Conservation (phyloP, 208 protist species). For the Tritrichomonas musculus region DNA sequence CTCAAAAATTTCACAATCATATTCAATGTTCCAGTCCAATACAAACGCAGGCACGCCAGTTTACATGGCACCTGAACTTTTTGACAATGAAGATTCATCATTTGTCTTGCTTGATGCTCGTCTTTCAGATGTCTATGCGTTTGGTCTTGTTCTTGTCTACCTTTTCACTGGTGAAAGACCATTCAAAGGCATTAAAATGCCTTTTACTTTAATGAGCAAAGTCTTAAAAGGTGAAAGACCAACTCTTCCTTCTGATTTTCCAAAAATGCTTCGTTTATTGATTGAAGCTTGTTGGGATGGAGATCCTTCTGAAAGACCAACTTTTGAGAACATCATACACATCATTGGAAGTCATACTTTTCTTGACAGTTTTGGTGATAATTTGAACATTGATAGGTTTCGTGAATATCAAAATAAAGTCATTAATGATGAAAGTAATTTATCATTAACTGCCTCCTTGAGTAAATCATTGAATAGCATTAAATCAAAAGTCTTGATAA, state of each 20-base stretch:
- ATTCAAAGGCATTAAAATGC: neutral
- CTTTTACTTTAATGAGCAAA: neutral
- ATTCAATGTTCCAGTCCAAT: no score
- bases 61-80: constrained; percentile 31
- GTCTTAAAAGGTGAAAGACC: neutral
- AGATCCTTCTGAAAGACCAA: neutral
- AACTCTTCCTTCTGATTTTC: neutral
- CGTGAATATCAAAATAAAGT: no score
- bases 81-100: neutral
- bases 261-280: neutral
- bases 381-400: no score
- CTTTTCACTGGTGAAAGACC: constrained; percentile 48
- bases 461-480: no score
- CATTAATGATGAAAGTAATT: no score
- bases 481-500: no score
- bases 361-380: no score
- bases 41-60: neutral
- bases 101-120: constrained; percentile 44
- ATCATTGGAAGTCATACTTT: no score
- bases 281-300: neutral
- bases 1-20: no score
- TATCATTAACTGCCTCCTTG: no score
- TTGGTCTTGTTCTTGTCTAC: constrained; percentile 52
- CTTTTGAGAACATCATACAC: no score
- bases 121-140: constrained; percentile 51